These are phyloP conservation scores for Saccharum spontaneum DNA, from an alignment of 176 grass and related monocot genomes.

Conservation along the genomic window DNA sequence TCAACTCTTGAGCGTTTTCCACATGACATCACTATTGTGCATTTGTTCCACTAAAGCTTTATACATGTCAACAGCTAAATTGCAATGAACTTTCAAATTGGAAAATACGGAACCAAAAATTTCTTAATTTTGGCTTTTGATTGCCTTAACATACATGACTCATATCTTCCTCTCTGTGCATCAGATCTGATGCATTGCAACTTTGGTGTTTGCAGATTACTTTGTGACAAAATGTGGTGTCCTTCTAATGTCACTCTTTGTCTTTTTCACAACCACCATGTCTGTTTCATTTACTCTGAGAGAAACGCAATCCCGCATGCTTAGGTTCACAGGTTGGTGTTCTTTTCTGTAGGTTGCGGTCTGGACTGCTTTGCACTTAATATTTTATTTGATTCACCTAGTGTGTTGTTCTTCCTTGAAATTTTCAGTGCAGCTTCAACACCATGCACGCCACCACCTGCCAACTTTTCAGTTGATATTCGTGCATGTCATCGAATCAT, in stretches of 20 bases:
- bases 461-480: conserved; percentile 99
- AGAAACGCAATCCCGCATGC: conserved; percentile 98
- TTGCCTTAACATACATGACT: conserved; percentile 23
- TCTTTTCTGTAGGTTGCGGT: conserved; percentile 17
- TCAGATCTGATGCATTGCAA: conserved; percentile 36
- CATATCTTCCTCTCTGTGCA: conserved; percentile 21
- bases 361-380: conserved; percentile 24
- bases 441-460: conserved; percentile 91
- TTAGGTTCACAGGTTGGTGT: conserved; percentile 90
- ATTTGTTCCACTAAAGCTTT: neutral
- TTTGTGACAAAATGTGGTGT: conserved; percentile 97
- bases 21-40: neutral
- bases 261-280: conserved; percentile 99
- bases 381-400: conserved; percentile 4
- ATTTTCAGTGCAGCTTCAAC: conserved; percentile 98
- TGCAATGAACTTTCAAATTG: conserved; percentile 3
- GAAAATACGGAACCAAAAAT: conserved; percentile 3
- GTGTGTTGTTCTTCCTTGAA: conserved; percentile 29
- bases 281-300: conserved; percentile 99
- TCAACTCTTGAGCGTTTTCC: neutral
- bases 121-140: conserved; percentile 5
- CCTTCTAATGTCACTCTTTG: conserved; percentile 99
- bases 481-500: conserved; percentile 95
- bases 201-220: conserved; percentile 71
- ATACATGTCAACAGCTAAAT: neutral